Conservation (phyloP, 2,329 filamentous ascomycete species). For the Trichoderma asperellum region DNA sequence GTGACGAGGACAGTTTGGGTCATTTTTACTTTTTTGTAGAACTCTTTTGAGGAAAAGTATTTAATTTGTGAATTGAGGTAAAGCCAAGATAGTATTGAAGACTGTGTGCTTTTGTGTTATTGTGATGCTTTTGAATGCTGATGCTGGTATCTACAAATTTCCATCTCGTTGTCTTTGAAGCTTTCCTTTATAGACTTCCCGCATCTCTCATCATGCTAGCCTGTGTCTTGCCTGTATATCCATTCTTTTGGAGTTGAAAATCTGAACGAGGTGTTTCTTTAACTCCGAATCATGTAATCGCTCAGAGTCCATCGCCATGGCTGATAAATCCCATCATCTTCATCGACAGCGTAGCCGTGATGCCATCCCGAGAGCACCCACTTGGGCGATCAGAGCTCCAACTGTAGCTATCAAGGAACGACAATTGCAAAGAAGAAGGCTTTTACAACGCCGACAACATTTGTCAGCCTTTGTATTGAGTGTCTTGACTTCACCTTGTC, state of each 20-base stretch:
- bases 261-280: background rate
- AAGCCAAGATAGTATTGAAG: background rate
- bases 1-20: slow-evolving; percentile 7
- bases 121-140: background rate
- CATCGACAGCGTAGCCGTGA: background rate
- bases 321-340: background rate
- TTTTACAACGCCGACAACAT: background rate
- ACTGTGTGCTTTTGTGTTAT: background rate
- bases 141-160: background rate
- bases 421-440: background rate
- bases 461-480: background rate
- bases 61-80: background rate
- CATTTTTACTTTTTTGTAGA: background rate
- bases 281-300: background rate
- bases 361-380: background rate
- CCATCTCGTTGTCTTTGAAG: background rate
- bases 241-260: background rate
- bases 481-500: background rate
- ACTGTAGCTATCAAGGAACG: background rate
- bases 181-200: background rate
- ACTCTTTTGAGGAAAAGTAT: background rate
- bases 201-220: background rate
- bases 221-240: background rate
- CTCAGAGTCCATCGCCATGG: background rate
- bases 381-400: background rate